A percentile compares a stretch with the other conserved stretches of the same genome.
These are phyloP conservation scores for Starmerella bombi DNA, from an alignment of 805 yeast genomes.

Conservation along the genomic window DNA sequence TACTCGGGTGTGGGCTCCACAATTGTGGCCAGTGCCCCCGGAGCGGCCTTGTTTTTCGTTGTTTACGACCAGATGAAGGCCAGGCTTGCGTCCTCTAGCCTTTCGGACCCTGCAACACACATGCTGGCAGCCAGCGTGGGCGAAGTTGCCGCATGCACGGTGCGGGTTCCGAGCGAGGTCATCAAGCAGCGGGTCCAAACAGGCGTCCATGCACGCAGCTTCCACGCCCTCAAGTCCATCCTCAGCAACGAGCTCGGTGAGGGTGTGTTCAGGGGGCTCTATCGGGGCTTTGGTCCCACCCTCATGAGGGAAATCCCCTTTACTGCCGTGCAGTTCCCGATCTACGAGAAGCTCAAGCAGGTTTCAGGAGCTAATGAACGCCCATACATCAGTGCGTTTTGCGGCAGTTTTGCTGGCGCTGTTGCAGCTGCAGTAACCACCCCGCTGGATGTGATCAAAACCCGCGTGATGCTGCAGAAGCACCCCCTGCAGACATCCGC, in stretches of 20 bases:
- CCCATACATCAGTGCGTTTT: constrained; percentile 66
- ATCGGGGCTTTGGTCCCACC: constrained; percentile 89
- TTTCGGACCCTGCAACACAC: constrained; percentile 38
- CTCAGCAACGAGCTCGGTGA: constrained; percentile 58
- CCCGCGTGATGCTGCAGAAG: constrained; percentile 70
- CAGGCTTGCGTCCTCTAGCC: constrained; percentile 5
- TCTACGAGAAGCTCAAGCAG: constrained; percentile 72
- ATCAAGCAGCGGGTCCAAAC: constrained; percentile 92
- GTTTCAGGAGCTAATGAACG: constrained; percentile 37
- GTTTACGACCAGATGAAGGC: constrained; percentile 49
- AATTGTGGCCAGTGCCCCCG: constrained; percentile 88
- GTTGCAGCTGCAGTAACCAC: constrained; percentile 89
- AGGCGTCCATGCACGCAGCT: constrained; percentile 42
- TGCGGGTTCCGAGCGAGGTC: constrained; percentile 94
- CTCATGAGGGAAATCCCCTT: constrained; percentile 93
- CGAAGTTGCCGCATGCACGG: constrained; percentile 83
- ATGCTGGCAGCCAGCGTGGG: constrained; percentile 84
- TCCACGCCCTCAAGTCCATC: constrained; percentile 51
- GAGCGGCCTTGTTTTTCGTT: constrained; percentile 60
- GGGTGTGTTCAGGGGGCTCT: constrained; percentile 63
- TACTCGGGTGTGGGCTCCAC: constrained; percentile 90
- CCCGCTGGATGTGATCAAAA: constrained; percentile 87
- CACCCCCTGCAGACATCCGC: background rate
- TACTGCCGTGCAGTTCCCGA: constrained; percentile 88
- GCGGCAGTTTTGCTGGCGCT: constrained; percentile 92